Evolutionary conservation across 192 early-diverging fungal genomes (phyloP).

Genomic region (Backusella morwellensis): DNA sequence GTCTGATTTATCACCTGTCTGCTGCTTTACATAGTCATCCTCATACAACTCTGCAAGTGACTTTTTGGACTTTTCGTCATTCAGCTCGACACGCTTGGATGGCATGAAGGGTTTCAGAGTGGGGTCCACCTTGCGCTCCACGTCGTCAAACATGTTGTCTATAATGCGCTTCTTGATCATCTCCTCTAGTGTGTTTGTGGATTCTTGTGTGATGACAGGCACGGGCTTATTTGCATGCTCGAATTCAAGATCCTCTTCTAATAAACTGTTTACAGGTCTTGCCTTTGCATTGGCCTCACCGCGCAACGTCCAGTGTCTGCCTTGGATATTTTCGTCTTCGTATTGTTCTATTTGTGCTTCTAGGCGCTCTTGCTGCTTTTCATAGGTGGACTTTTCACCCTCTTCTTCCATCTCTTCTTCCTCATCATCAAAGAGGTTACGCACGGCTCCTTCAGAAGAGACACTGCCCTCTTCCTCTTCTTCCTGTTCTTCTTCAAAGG

Average conservation of each 20-base stretch:
- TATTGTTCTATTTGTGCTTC: constrained; percentile 72
- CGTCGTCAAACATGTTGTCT: constrained; percentile 89
- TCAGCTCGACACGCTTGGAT: constrained; percentile 74
- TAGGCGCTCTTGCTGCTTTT: constrained; percentile 73
- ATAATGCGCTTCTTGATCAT: constrained; percentile 92
- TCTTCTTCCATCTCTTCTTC: constrained; percentile 55
- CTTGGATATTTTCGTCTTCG: constrained; percentile 83
- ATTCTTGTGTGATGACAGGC: constrained; percentile 91
- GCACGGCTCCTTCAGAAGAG: constrained; percentile 32
- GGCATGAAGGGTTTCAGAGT: constrained; percentile 68
- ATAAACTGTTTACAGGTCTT: constrained; percentile 90
- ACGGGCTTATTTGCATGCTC: constrained; percentile 91
- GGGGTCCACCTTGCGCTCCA: constrained; percentile 84
- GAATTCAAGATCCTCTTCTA: constrained; percentile 92
- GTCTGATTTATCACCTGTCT: constrained; percentile 50
- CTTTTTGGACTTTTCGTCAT: constrained; percentile 83
- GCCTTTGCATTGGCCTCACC: constrained; percentile 80
- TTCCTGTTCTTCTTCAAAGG: constrained; percentile 47
- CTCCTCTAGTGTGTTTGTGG: constrained; percentile 85
- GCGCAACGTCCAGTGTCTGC: constrained; percentile 86
- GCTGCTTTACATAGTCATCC: constrained; percentile 77
- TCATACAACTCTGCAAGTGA: constrained; percentile 93
- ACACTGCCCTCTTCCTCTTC: constrained; percentile 36
- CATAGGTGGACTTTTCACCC: constrained; percentile 67
- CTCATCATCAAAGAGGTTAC: constrained; percentile 58